Evolutionary conservation across 2,329 filamentous ascomycete genomes (phyloP).

Genomic region (Neurospora crassa): DNA sequence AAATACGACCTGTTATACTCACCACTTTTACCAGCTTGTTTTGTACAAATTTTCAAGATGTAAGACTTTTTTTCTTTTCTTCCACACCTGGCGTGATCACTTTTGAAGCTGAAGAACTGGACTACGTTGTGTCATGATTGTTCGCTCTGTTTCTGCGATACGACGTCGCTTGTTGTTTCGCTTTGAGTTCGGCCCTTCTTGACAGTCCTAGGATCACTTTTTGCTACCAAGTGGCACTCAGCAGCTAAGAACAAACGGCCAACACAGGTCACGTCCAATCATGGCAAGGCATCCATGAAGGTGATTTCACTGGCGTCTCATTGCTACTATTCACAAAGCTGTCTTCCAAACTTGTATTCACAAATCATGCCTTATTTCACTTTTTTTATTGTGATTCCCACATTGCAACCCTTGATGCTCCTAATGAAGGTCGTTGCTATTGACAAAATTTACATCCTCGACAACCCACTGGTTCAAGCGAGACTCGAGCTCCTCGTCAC

Average conservation of each 20-base stretch:
- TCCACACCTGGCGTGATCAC: too few species aligned
- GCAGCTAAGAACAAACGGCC: too few species aligned
- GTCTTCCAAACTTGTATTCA: neutral
- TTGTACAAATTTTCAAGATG: too few species aligned
- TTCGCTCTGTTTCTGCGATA: too few species aligned
- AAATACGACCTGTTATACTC: neutral
- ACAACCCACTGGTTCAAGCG: slow-evolving; percentile 18
- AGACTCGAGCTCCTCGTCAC: slow-evolving; percentile 29
- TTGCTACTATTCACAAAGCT: neutral
- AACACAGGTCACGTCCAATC: too few species aligned
- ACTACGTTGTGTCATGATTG: too few species aligned
- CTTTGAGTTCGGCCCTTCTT: too few species aligned
- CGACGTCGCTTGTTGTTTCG: too few species aligned
- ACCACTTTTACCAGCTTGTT: neutral
- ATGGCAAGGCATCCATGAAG: too few species aligned
- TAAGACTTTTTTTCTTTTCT: too few species aligned
- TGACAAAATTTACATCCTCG: slow-evolving; percentile 24
- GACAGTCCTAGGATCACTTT: too few species aligned
- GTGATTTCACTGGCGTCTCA: neutral
- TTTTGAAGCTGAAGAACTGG: too few species aligned
- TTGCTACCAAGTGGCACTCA: neutral
- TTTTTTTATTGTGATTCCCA: neutral
- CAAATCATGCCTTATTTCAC: neutral
- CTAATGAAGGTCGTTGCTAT: neutral
- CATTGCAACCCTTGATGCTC: neutral